Base-by-base conservation (phyloP, 495 filamentous ascomycete species). In the Jackrogersella minutella region DNA sequence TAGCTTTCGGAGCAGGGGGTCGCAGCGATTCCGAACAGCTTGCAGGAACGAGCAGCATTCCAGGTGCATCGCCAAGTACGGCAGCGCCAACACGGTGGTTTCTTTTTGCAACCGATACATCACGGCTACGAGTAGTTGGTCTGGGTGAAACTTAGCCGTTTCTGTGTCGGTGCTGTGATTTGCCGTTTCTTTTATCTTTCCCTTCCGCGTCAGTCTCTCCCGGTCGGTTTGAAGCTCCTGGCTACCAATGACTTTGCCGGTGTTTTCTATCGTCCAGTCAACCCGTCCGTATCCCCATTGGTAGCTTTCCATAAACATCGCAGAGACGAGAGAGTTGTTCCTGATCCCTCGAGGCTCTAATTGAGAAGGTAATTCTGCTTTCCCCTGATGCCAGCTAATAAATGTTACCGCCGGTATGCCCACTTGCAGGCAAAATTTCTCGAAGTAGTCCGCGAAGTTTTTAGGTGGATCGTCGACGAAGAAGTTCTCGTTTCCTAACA, bases 21-120 rank as follows among this genome's bases (percentile, higher is more conserved):
- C 73, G 41, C 73, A 77, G 6, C 14, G 47, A 26, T 74, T 52
- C 30, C 73, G 68, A 1, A 82, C 69, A 1, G 40, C 22, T 14
- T 75, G 65, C 22, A 83, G 69, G 5, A 79, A 43, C 22, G 26
- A 53, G 78, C 75, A 82, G 64, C 74, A 78, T n/a, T 31, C 40
- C 17, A 71, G 68, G 56, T 82, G 81, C 62, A 82, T 43, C 1
- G 26, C 26, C 1, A 78, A 39, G 30, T 77, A 79, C 24, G 80
- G 78, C 34, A 80, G 75, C 21, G 61, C 30, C 1, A 77, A 26
- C 44, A 76, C 76, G 1, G 73, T 2, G 1, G 69, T 21, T 52
- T 82, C 79, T 8, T 19, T 54, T 2, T 78, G 36, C 11, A 77
- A 54, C 5, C 66, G 58, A 17, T 64, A 21, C 7, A 61, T 47